These are phyloP conservation scores for Thoreauomyces humboldtii DNA, from an alignment of 192 early-diverging fungal species.

Conservation along the genomic window DNA sequence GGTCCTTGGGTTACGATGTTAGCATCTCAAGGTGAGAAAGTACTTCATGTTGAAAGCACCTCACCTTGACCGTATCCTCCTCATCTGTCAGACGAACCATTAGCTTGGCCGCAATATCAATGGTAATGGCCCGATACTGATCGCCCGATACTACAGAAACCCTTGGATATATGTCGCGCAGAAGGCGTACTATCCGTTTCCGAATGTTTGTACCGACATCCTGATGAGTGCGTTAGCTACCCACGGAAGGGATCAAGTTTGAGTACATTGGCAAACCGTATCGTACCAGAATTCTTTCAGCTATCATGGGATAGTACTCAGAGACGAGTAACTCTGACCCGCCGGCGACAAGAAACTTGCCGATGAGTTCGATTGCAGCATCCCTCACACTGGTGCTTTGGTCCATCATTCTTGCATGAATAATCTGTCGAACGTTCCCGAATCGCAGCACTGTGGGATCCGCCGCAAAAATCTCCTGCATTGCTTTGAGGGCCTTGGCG, in stretches of 20 bases:
- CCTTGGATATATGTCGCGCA: conserved; percentile 67
- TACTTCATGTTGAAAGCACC: too few species aligned
- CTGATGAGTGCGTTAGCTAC: too few species aligned
- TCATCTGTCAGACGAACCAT: conserved; percentile 41
- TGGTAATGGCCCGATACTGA: conserved; percentile 3
- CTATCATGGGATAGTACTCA: conserved; percentile 79
- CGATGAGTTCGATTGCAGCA: conserved; percentile 85
- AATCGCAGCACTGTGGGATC: conserved; percentile 65
- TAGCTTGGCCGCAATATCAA: conserved; percentile 35
- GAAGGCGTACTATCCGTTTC: conserved; percentile 78
- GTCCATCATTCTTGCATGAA: conserved; percentile 78
- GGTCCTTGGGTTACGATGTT: too few species aligned
- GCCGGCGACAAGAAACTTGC: conserved; percentile 67
- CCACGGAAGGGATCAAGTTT: conserved; percentile 5
- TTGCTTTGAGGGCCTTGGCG: conserved; percentile 72
- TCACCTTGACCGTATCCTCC: conserved; percentile 46
- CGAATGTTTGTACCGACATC: conserved; percentile 87
- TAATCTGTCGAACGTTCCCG: conserved; percentile 62
- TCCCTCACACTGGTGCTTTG: conserved; percentile 82
- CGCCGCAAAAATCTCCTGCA: conserved; percentile 71
- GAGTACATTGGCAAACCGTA: too few species aligned
- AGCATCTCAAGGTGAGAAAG: too few species aligned
- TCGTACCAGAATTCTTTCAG: conserved; percentile 73
- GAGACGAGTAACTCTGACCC: conserved; percentile 56
- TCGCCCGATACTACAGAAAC: background rate